Conservation (phyloP, 331 rosid genomes). For the Quercus phellos region DNA sequence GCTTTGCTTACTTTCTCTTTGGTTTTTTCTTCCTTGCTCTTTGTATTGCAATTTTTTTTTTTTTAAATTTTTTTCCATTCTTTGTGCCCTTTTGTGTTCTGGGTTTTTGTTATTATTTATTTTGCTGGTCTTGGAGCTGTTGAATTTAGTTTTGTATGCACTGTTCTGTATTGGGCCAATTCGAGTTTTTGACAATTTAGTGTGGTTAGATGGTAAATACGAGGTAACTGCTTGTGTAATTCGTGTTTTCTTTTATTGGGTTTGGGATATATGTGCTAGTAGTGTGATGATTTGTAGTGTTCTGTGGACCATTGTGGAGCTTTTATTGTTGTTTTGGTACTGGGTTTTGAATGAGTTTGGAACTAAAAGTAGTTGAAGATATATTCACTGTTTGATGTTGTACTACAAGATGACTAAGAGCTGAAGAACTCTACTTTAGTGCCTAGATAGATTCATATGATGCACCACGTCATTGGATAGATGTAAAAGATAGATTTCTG, state of each 20-base stretch:
- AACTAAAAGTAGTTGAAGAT: too few relatives aligned
- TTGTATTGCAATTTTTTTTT: too few relatives aligned
- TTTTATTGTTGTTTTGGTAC: not conserved
- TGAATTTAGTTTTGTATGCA: not conserved
- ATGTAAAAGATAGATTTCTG: too few relatives aligned
- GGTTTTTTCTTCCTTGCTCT: too few relatives aligned
- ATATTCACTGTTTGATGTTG: not conserved
- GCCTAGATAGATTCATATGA: not conserved
- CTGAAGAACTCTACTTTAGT: not conserved
- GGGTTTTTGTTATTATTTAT: not conserved
- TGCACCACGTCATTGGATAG: too few relatives aligned
- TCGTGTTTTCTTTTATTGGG: not conserved
- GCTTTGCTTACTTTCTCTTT: too few relatives aligned
- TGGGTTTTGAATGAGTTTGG: not conserved
- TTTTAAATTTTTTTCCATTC: too few relatives aligned
- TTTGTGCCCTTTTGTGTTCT: not conserved
- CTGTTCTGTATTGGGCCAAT: too few relatives aligned
- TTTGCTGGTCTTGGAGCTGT: not conserved
- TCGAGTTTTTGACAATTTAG: not conserved
- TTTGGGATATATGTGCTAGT: not conserved
- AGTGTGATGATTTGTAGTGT: not conserved
- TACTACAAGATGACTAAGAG: not conserved
- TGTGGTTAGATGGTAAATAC: not conserved
- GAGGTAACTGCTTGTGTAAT: not conserved
- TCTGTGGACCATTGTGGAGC: not conserved